A percentile compares a stretch with the other conserved stretches of the same genome.
phyloP scores from a whole-genome alignment of 176 grass and related monocot species.

The maize (Zea mays) region Zm-B73-REFERENCE-NAM-5.0 NC_050102.1:96467501-96468000 shows the following conservation, averaged over 20 bases:
- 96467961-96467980: conserved; percentile 36
- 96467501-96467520: background rate
- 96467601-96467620: background rate
- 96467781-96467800: conserved; percentile 46
- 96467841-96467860: conserved; percentile 51
- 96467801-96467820: conserved; percentile 59
- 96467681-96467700: background rate
- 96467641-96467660: too few relatives aligned
- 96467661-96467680: too few relatives aligned
- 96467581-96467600: background rate
- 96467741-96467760: conserved; percentile 54
- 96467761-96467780: conserved; percentile 50
- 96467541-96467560: background rate
- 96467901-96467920: conserved; percentile 78
- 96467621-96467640: background rate
- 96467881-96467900: conserved; percentile 70
- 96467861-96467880: conserved; percentile 66
- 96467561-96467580: background rate
- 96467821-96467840: conserved; percentile 54
- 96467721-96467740: conserved; percentile 59
- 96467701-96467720: conserved; percentile 58
- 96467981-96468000: conserved; percentile 43
- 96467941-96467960: conserved; percentile 48
- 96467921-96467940: conserved; percentile 23
- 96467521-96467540: background rate